Base-by-base conservation (phyloP, 106 monocot genomes). In the Hemerocallis citrina region DNA sequence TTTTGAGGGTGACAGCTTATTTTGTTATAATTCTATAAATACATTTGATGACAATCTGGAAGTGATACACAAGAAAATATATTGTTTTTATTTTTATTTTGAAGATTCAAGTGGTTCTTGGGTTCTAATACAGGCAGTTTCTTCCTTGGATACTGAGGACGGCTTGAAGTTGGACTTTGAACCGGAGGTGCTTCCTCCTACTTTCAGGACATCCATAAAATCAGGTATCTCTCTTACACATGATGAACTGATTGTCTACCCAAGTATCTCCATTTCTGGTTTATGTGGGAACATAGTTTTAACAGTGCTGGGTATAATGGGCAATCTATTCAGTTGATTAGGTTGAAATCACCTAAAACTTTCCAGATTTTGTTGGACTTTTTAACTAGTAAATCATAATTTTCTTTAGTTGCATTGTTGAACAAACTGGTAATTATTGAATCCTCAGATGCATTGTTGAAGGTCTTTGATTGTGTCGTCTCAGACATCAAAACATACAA, bases 151-250 rank as follows among this genome's bases (percentile, higher is more conserved):
- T 31, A 62, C n/a, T 54, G 65, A 61, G 36, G 70, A 70, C 51
- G 23, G 14, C 17, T 52, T 43, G 37, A 66, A 44, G 35, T 15
- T 77, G 65, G 69, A 82, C 48, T 55, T 62, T 16, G 82, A 77
- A 37, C 74, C 69, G 9, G 82, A 78, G 55, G n/a, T 62, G 15
- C 66, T 62, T 61, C 70, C 69, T 6, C 31, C 29, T 31, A 48
- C 61, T 7, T 21, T 52, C 38, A 62, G 66, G 28, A 30, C 52
- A 27, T 39, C 7, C 12, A 41, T 46, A 13, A 31, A 12, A n/a
- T 65, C 65, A 72, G 47, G 72, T 72, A 10, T 48, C 45, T 32
- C 32, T 48, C 45, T 64, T 33, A 16, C 3, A 8, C 32, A 55
- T 12, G 1, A 5, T 55, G 9, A 3, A 10, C 10, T 1, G 23